Conservation (phyloP, 2,329 filamentous ascomycete species). For the Sclerotinia borealis region DNA sequence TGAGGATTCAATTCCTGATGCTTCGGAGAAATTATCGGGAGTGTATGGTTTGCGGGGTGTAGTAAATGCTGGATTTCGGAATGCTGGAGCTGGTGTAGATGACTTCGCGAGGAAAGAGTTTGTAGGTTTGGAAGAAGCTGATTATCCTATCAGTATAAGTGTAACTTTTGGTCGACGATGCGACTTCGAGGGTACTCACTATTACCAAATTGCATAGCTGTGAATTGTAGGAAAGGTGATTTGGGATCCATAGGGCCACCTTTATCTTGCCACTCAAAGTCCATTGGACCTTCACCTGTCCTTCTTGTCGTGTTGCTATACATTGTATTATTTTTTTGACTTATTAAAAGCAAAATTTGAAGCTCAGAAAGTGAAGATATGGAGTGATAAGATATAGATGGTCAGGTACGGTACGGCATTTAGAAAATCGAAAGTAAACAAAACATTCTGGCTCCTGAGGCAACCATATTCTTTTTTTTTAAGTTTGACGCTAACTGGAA, state of each 20-base stretch:
- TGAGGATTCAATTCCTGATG: conserved; percentile 54
- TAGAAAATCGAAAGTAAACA: conserved; percentile 13
- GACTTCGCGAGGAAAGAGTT: conserved; percentile 44
- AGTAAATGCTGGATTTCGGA: conserved; percentile 59
- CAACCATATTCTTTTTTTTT: conserved; percentile 13
- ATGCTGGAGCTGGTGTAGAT: conserved; percentile 41
- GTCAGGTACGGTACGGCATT: no score
- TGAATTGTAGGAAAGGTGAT: conserved; percentile 54
- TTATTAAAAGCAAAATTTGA: neutral
- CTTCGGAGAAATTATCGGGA: conserved; percentile 47
- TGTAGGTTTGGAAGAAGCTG: conserved; percentile 37
- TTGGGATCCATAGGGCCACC: conserved; percentile 51
- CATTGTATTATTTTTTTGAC: conserved; percentile 16
- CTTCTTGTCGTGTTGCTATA: conserved; percentile 44
- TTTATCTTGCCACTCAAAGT: conserved; percentile 57
- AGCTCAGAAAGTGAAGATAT: conserved; percentile 1
- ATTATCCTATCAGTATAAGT: neutral
- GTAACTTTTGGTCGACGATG: neutral
- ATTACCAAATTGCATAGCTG: conserved; percentile 27
- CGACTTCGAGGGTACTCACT: conserved; percentile 18
- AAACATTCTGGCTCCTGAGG: conserved; percentile 11
- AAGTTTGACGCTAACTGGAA: conserved; percentile 13
- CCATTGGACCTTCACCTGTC: conserved; percentile 57
- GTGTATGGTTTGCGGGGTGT: conserved; percentile 55
- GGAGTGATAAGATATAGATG: neutral